phyloP scores from a whole-genome alignment of 768 basidiomycete genomes.

The Amanita jacksonii region DNA sequence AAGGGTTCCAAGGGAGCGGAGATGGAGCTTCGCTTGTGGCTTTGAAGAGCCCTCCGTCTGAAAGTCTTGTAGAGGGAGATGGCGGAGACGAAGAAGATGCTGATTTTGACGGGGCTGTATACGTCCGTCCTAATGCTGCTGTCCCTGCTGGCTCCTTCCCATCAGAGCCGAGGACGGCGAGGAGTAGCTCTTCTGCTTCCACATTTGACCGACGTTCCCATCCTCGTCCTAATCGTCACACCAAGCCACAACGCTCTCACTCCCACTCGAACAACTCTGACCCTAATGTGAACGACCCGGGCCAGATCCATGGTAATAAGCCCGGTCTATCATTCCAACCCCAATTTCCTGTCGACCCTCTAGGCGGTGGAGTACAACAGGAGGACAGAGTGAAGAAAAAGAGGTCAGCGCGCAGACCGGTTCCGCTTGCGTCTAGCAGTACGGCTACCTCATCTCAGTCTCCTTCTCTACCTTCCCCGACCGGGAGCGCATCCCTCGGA shows the following conservation, averaged over 20 bases:
- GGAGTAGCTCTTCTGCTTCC: background rate
- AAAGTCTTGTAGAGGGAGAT: background rate
- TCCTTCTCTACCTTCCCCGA: conserved; percentile 1
- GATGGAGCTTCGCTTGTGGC: background rate
- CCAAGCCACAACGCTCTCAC: background rate
- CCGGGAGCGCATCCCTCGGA: conserved; percentile 1
- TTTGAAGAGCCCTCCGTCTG: background rate
- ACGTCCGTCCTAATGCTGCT: background rate
- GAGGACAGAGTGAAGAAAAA: background rate
- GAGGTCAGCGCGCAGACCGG: background rate
- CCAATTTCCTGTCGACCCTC: background rate
- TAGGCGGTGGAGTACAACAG: too few relatives aligned
- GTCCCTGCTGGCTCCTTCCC: background rate
- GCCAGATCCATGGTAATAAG: background rate
- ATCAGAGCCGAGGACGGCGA: background rate
- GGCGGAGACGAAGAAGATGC: background rate
- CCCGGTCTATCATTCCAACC: background rate
- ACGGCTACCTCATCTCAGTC: conserved; percentile 1
- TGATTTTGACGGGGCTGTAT: conserved; percentile 1
- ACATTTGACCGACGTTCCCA: background rate
- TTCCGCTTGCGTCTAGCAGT: background rate
- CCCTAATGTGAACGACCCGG: too few relatives aligned
- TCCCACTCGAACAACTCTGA: background rate
- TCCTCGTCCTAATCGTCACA: background rate
- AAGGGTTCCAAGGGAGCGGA: conserved; percentile 7